Conservation (phyloP, 2,329 filamentous ascomycete genomes). For the Cladophialophora psammophila region DNA sequence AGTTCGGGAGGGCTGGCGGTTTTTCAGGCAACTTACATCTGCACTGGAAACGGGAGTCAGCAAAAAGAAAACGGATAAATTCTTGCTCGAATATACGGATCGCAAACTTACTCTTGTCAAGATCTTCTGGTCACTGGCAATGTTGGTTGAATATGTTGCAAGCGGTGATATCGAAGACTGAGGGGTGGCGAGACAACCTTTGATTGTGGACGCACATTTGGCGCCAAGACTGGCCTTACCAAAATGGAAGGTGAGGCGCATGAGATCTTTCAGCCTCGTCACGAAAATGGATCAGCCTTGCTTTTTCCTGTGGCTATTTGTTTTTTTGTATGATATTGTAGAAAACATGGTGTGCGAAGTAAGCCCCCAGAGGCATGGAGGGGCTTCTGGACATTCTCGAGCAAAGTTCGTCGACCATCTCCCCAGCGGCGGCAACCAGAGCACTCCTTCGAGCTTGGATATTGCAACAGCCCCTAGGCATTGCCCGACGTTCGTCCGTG, state of each 20-base stretch:
- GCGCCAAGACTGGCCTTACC: constrained; percentile 16
- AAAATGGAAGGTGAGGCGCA: constrained; percentile 4
- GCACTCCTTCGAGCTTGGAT: too few species aligned
- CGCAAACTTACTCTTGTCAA: constrained; percentile 38
- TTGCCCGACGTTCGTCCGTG: too few species aligned
- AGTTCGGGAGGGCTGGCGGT: constrained; percentile 16
- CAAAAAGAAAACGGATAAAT: constrained; percentile 15
- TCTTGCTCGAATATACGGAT: too few species aligned
- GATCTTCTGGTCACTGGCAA: constrained; percentile 35
- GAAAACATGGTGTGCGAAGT: too few species aligned
- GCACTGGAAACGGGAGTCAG: constrained; percentile 66
- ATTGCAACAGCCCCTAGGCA: too few species aligned
- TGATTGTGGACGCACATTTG: constrained; percentile 13
- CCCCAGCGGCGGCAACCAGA: too few species aligned
- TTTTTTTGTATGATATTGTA: too few species aligned
- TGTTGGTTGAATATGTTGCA: constrained; percentile 20
- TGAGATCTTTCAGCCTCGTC: not conserved
- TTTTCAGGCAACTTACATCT: constrained; percentile 74
- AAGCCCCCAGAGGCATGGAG: too few species aligned
- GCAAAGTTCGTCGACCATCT: too few species aligned
- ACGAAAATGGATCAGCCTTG: not conserved
- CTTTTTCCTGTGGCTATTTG: not conserved
- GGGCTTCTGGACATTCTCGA: too few species aligned
- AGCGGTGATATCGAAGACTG: constrained; percentile 18
- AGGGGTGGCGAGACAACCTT: constrained; percentile 15